Evolutionary conservation across 768 basidiomycete species (phyloP).

Genomic region (Austroboletus festivus): DNA sequence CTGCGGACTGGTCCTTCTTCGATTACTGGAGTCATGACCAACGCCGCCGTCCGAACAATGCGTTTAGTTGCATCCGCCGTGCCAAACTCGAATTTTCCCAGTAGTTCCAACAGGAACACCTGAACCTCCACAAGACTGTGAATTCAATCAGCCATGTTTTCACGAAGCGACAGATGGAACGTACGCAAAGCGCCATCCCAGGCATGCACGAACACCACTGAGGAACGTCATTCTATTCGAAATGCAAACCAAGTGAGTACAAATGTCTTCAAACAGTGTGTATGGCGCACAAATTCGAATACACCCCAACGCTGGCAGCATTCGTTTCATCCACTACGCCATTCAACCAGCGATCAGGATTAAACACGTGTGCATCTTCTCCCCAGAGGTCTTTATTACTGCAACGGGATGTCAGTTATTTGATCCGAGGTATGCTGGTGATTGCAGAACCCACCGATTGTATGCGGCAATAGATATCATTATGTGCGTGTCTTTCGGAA

Average conservation of each 20-base stretch:
- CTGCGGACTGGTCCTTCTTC: background rate
- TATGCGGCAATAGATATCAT: constrained; percentile 53
- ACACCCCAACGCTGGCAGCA: background rate
- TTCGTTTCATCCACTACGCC: background rate
- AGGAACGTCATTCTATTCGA: background rate
- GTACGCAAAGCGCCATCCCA: background rate
- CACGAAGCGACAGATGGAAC: background rate
- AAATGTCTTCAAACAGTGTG: background rate
- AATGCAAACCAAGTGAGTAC: background rate
- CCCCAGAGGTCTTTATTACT: constrained; percentile 32
- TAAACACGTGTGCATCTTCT: constrained; percentile 30
- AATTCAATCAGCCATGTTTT: background rate
- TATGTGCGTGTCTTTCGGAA: constrained; percentile 51
- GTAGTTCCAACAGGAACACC: background rate
- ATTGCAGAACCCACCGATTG: constrained; percentile 40
- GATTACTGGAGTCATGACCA: background rate
- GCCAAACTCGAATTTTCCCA: background rate
- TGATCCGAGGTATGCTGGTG: no score
- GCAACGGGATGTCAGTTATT: background rate
- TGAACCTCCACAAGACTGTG: background rate
- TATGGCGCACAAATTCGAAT: background rate
- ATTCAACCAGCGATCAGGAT: constrained; percentile 27
- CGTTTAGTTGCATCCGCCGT: background rate
- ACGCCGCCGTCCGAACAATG: background rate
- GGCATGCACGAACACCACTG: background rate